Evolutionary conservation across 352 stramenopile genomes (phyloP), one percentile per base, ranked within the genome.

Genomic region (Globisporangium rhizosaccharum): DNA sequence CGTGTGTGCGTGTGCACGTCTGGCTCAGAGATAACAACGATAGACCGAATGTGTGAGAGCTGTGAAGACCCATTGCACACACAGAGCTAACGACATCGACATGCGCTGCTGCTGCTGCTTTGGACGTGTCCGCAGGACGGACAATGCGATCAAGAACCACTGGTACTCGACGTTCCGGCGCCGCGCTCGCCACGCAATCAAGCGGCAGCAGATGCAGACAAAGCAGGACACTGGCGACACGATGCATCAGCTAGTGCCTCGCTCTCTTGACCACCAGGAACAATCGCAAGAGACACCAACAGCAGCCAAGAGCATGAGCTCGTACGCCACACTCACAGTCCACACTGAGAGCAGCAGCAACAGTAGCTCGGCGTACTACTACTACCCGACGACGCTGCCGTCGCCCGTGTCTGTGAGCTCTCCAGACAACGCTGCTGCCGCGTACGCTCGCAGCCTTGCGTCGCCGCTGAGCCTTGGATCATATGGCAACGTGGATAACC

Each of bases 131-230:
- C 33, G 28, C 51, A 72, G 65, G 10, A 92, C 82, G 1, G 83
- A 93, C 66, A 93, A 93, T 61, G 83, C 83, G 25, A 90, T 93
- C 67, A 93, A 93, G 61, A 93, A 93, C 63, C 83, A 91, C 64
- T 93, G 81, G 81, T 90, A 93, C 70, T 93, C 83, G 57, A 91
- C 83, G 2, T 82, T 76, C 45, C 73, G 83, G 0, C 70, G 83
- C 1, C 74, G 72, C 33, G 80, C 66, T 49, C 77, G 81, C 20
- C 77, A 87, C 57, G 79, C 72, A 3, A 74, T 71, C 37, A 90
- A 88, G 61, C 53, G 66, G 10, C 56, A 66, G 1, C 62, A 68
- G 8, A 65, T 69, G n/a, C 17, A 52, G 28, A 12, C 4, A 42
- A 15, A 14, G 3, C 2, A 23, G 25, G 2, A 20, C 18, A 46